These are phyloP conservation scores for Phialophora verrucosa DNA, from an alignment of 2,329 filamentous ascomycete genomes.

Conservation along the genomic window DNA sequence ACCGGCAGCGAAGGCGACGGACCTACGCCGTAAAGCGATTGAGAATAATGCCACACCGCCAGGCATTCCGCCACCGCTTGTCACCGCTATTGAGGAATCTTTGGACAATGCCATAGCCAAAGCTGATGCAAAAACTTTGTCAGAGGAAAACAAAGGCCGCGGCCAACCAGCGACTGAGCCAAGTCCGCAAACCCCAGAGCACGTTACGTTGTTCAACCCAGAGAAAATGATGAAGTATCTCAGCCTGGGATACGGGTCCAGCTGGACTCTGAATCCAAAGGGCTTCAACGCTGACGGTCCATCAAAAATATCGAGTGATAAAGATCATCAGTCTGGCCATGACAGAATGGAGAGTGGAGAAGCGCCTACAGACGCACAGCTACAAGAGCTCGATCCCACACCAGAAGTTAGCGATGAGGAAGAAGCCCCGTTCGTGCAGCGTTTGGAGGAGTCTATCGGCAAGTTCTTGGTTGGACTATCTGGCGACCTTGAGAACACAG, in stretches of 20 bases:
- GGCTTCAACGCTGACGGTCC: constrained; percentile 27
- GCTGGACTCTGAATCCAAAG: constrained; percentile 51
- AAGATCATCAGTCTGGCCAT: constrained; percentile 2
- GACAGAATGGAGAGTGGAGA: constrained; percentile 1
- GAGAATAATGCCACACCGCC: constrained; percentile 41
- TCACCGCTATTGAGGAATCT: constrained; percentile 41
- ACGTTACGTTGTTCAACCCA: constrained; percentile 46
- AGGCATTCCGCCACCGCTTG: constrained; percentile 53
- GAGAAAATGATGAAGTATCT: constrained; percentile 57
- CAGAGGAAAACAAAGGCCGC: constrained; percentile 19
- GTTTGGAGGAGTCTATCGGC: constrained; percentile 42
- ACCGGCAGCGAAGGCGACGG: constrained; percentile 13
- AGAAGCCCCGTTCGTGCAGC: constrained; percentile 34
- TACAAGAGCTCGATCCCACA: constrained; percentile 36
- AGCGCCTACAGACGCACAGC: constrained; percentile 13
- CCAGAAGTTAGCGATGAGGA: constrained; percentile 39
- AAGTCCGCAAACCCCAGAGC: constrained; percentile 30
- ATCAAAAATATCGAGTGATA: neutral
- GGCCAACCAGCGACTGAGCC: constrained; percentile 23
- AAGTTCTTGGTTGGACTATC: constrained; percentile 52
- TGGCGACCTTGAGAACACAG: constrained; percentile 49
- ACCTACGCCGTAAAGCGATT: constrained; percentile 35
- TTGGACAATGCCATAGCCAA: constrained; percentile 35
- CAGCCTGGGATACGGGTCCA: constrained; percentile 57
- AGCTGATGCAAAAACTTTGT: constrained; percentile 15